phyloP scores from a whole-genome alignment of 768 basidiomycete genomes.

The Russula abietina region DNA sequence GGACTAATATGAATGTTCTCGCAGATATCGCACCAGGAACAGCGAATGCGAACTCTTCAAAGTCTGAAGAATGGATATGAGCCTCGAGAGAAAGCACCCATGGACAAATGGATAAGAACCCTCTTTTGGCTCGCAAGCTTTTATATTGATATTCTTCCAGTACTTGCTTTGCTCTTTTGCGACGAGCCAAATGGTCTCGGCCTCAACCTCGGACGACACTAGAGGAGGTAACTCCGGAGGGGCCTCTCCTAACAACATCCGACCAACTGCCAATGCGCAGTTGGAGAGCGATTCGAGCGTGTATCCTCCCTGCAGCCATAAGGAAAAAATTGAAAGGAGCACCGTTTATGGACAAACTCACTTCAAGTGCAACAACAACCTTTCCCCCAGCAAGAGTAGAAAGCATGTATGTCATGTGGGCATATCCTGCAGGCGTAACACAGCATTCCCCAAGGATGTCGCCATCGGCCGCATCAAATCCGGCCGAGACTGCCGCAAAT shows the following conservation, averaged over 20 bases:
- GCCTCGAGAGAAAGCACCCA: not conserved
- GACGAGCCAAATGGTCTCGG: constrained; percentile 86
- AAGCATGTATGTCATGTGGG: constrained; percentile 99
- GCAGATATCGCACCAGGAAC: constrained; percentile 49
- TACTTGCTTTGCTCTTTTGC: constrained; percentile 82
- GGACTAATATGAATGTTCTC: not conserved
- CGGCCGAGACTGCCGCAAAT: constrained; percentile 74
- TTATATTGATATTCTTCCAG: constrained; percentile 85
- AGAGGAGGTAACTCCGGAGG: constrained; percentile 70
- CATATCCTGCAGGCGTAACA: constrained; percentile 89
- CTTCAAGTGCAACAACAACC: constrained; percentile 91
- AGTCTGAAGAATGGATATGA: constrained; percentile 36
- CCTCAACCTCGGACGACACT: constrained; percentile 71
- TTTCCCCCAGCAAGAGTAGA: constrained; percentile 81
- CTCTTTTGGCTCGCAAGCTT: constrained; percentile 74
- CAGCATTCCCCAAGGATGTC: constrained; percentile 88
- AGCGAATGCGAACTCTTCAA: constrained; percentile 56
- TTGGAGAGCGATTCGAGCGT: constrained; percentile 82
- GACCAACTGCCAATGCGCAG: constrained; percentile 82
- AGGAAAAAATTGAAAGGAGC: not conserved
- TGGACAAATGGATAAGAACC: constrained; percentile 38
- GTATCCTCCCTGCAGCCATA: constrained; percentile 75
- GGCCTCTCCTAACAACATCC: constrained; percentile 83
- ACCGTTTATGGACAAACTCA: constrained; percentile 31
- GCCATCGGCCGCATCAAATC: constrained; percentile 93